Evolutionary conservation across 2,329 filamentous ascomycete species (phyloP), one percentile per base, ranked within the genome.

Genomic region (Lachnellula willkommii): DNA sequence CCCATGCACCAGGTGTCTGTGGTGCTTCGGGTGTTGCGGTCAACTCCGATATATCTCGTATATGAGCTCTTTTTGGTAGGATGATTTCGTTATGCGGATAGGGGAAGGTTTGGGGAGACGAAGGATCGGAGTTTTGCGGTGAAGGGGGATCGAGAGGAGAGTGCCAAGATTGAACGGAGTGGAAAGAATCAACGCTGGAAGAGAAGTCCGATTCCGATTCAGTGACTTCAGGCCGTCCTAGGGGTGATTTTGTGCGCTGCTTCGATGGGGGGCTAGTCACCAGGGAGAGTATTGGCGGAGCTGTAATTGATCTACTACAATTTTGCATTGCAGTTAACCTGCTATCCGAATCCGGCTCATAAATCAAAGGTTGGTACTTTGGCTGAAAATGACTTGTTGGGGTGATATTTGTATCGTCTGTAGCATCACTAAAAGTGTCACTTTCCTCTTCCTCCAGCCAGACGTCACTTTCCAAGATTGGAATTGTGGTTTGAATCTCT

Each of bases 131-230:
- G 17, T 77, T 74, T 2, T 78, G 79, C 5, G 73, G 74, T 22
- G 75, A 75, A 2, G 76, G 68, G 26, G 75, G 70, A 5, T 71
- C 71, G 39, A 73, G 66, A 9, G 74, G 71, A 22, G 78, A 77
- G 59, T 77, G 73, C 78, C 78, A 80, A 8, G 79, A 79, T 57
- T 79, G 73, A 5, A 76, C 72, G 54, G 75, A 80, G 63, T 80
- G 78, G 59, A 83, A 82, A 1, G 81, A 82, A 52, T 81, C 79
- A 15, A 75, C 73, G 32, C 74, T 73, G 4, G 78, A 75, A 9
- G 79, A 80, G n/a, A 69, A 64, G 36, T 70, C 68, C 35, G 69
- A 66, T 14, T 63, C 64, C 11, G 68, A 64, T 36, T 67, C 67
- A 47, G 55, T 49, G 15, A 55, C 52, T 5, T 56, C 67, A 57